Evolutionary conservation across 176 grass and related monocot genomes (phyloP).

Genomic region (Dactylis glomerata): DNA sequence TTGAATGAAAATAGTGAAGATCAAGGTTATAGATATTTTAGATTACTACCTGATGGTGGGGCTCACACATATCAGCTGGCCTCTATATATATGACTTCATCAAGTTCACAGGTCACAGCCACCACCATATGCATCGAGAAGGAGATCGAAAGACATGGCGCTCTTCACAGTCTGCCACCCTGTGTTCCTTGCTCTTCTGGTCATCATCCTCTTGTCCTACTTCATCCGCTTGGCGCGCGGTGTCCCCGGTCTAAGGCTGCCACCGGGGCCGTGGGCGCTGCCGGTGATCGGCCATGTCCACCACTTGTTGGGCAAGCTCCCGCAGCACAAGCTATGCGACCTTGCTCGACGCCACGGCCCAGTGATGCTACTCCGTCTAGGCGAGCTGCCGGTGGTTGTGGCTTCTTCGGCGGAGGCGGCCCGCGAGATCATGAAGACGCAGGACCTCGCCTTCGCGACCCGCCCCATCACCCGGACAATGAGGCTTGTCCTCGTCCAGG

Average conservation of each 20-base stretch:
- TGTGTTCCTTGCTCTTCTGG: background rate
- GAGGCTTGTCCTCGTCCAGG: background rate
- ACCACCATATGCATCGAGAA: too few relatives aligned
- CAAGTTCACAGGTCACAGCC: too few relatives aligned
- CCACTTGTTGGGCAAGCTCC: constrained; percentile 29
- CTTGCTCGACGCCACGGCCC: constrained; percentile 18
- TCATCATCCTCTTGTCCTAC: background rate
- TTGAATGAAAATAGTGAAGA: too few relatives aligned
- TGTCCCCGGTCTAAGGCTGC: background rate
- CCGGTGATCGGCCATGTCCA: constrained; percentile 44
- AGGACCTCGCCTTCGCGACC: constrained; percentile 19
- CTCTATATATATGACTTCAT: too few relatives aligned
- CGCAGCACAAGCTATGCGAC: constrained; percentile 30
- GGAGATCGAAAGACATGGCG: too few relatives aligned
- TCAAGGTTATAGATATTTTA: too few relatives aligned
- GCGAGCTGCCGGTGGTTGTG: constrained; percentile 24
- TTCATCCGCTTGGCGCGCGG: background rate
- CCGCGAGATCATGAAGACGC: constrained; percentile 5
- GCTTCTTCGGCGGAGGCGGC: constrained; percentile 33
- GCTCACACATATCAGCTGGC: too few relatives aligned
- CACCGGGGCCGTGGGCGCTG: constrained; percentile 29
- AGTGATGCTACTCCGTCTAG: constrained; percentile 31
- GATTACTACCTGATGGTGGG: too few relatives aligned
- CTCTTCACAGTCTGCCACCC: background rate
- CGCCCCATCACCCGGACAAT: constrained; percentile 17